Conservation (phyloP, 2,329 filamentous ascomycete genomes). For the Nemania diffusa region DNA sequence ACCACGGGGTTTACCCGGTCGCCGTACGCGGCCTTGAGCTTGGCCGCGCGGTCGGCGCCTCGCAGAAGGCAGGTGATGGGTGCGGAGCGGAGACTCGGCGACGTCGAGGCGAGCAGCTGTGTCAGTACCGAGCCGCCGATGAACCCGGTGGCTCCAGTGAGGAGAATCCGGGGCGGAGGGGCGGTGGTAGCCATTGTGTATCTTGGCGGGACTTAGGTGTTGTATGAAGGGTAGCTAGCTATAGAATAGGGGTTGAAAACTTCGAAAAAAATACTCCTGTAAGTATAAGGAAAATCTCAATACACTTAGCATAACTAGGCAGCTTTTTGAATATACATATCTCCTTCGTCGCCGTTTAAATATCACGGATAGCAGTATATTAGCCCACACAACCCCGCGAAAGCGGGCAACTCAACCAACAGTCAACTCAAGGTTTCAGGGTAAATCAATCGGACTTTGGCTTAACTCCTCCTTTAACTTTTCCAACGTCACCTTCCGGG, state of each 20-base stretch:
- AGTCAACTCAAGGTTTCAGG: background rate
- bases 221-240: background rate
- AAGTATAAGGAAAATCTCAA: background rate
- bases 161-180: conserved; percentile 35
- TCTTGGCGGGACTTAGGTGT: background rate
- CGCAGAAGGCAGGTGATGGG: conserved; percentile 42
- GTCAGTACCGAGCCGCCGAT: conserved; percentile 42
- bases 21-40: conserved; percentile 37
- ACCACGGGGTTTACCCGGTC: conserved; percentile 39
- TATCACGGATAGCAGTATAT: background rate
- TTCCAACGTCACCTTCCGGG: background rate
- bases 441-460: conserved; percentile 35
- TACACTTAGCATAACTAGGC: background rate
- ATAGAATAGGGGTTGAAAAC: conserved; percentile 1
- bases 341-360: background rate
- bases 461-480: conserved; percentile 39
- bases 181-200: conserved; percentile 33
- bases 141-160: conserved; percentile 44
- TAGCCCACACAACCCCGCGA: background rate
- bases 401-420: background rate
- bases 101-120: conserved; percentile 36
- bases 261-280: background rate
- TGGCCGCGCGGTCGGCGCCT: conserved; percentile 38
- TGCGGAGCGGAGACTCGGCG: conserved; percentile 19
- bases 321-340: background rate